Percentiles rank a stretch among this genome's conserved stretches.
These are phyloP conservation scores for Euclidium syriacum DNA, from an alignment of 345 rosid species.

Conservation along the genomic window DNA sequence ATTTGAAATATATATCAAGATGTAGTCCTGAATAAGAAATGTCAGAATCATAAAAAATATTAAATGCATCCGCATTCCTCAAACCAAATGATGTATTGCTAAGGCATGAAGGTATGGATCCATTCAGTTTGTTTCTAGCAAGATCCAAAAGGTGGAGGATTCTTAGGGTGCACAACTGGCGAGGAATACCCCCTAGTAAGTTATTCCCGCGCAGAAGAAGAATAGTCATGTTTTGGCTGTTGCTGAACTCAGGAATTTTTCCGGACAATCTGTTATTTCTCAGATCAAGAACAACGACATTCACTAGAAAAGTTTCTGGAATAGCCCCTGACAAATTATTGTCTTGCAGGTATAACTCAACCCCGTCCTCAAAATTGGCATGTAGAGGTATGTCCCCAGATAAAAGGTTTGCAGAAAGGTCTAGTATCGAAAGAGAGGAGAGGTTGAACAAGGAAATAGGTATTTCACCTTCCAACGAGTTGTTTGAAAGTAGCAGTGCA, in stretches of 20 bases:
- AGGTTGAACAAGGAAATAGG: background rate
- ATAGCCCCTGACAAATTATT: background rate
- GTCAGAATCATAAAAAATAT: background rate
- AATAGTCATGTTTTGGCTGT: background rate
- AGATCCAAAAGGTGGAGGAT: background rate
- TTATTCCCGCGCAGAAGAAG: background rate
- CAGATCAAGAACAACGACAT: background rate
- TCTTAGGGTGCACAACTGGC: background rate
- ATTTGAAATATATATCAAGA: background rate
- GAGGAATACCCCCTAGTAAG: background rate
- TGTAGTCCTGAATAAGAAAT: background rate
- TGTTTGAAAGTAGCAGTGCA: background rate
- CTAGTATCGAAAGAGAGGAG: background rate
- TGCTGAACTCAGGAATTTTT: background rate
- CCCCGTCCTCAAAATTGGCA: background rate
- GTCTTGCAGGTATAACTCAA: background rate
- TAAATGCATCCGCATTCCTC: background rate
- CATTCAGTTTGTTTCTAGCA: too few relatives aligned
- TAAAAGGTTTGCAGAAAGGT: background rate
- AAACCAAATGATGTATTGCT: background rate
- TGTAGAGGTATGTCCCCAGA: background rate
- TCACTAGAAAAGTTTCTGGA: background rate
- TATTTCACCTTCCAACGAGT: background rate
- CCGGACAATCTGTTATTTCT: background rate
- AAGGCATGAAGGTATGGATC: background rate